A percentile compares a stretch with the other conserved stretches of the same genome.
Evolutionary conservation across 1,139 yeast genomes (phyloP).

Genomic region (Eremothecium cymbalariae): DNA sequence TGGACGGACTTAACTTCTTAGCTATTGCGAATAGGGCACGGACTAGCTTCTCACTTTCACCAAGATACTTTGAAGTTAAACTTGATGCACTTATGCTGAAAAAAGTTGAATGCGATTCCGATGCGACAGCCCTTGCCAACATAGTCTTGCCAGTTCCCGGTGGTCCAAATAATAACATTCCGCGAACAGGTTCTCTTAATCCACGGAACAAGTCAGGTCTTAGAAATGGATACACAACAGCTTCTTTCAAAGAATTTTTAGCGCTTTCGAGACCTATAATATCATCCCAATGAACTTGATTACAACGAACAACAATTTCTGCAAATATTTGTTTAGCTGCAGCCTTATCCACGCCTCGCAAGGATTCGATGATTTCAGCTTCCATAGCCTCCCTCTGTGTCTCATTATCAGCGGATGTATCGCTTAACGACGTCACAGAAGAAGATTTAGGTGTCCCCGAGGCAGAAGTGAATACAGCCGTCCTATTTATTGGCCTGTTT

Average conservation of each 20-base stretch:
- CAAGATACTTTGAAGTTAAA: slow-evolving; percentile 81
- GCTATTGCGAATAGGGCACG: slow-evolving; percentile 83
- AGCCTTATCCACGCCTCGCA: slow-evolving; percentile 45
- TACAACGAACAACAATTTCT: slow-evolving; percentile 90
- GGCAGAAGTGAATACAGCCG: no score
- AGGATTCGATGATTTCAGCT: slow-evolving; percentile 33
- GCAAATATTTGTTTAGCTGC: slow-evolving; percentile 83
- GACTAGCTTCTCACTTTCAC: slow-evolving; percentile 91
- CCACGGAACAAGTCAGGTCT: slow-evolving; percentile 92
- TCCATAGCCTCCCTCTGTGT: slow-evolving; percentile 33
- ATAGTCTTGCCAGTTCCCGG: slow-evolving; percentile 98
- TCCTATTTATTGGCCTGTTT: no score
- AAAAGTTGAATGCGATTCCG: slow-evolving; percentile 90
- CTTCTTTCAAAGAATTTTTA: slow-evolving; percentile 82
- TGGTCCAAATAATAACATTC: slow-evolving; percentile 93
- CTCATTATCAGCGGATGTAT: no score
- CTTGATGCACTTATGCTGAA: slow-evolving; percentile 90
- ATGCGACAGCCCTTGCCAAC: slow-evolving; percentile 96
- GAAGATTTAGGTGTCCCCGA: no score
- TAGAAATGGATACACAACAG: slow-evolving; percentile 92
- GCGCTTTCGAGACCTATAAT: slow-evolving; percentile 92
- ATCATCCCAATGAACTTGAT: slow-evolving; percentile 94
- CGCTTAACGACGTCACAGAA: no score
- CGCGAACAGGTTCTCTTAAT: slow-evolving; percentile 89
- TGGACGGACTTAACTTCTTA: slow-evolving; percentile 80